Evolutionary conservation across 805 yeast species (phyloP).

Genomic region (Pichia exigua): DNA sequence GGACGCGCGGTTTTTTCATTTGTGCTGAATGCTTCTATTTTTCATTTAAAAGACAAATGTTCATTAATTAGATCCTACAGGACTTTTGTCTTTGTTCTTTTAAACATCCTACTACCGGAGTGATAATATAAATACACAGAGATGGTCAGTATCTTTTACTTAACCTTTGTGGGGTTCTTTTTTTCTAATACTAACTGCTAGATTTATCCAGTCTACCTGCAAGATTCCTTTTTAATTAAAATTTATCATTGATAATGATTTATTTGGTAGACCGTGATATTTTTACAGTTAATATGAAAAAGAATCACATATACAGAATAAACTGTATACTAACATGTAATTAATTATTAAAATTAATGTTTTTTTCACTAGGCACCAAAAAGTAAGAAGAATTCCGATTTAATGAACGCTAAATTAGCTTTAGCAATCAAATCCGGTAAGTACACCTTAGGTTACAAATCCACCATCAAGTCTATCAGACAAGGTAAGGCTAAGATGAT

Average conservation of each 20-base stretch:
- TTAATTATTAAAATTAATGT: too few relatives aligned
- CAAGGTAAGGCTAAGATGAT: conserved; percentile 98
- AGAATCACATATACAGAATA: background rate
- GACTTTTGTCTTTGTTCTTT: background rate
- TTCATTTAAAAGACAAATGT: background rate
- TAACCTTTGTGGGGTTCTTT: background rate
- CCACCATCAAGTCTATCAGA: conserved; percentile 96
- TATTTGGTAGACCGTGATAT: background rate
- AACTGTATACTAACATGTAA: conserved; percentile 32
- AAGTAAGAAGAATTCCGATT: conserved; percentile 78
- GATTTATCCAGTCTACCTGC: background rate
- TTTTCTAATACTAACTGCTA: background rate
- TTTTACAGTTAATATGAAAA: background rate
- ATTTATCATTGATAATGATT: background rate
- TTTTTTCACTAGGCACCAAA: conserved; percentile 99
- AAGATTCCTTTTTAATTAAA: background rate
- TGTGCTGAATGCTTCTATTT: background rate
- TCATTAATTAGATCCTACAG: too few relatives aligned
- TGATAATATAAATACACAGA: conserved; percentile 74
- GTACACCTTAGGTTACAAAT: conserved; percentile 99
- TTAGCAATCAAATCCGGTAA: conserved; percentile 98
- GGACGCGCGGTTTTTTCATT: background rate
- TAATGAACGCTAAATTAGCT: conserved; percentile 97
- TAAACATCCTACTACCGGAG: conserved; percentile 73
- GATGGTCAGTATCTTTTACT: conserved; percentile 77